phyloP scores from a whole-genome alignment of 208 protist species.

The Leishmania tarentolae region DNA sequence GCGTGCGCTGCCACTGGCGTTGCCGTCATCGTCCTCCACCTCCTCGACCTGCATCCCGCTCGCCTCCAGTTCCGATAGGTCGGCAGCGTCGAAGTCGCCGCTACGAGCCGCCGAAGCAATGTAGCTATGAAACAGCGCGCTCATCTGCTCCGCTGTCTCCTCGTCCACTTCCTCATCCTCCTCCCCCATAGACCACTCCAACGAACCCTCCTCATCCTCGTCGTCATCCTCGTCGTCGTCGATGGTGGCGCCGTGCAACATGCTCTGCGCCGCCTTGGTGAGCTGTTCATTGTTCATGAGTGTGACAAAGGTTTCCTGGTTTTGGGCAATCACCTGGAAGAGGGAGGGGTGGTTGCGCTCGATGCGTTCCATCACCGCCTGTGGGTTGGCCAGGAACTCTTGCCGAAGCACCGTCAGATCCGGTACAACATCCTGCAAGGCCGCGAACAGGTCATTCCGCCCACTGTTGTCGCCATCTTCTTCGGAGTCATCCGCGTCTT shows the following conservation, averaged over 20 bases:
- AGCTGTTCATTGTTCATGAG: slow-evolving; percentile 81
- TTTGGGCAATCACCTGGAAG: slow-evolving; percentile 76
- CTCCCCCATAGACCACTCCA: slow-evolving; percentile 33
- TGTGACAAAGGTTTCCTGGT: slow-evolving; percentile 77
- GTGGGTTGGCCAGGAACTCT: slow-evolving; percentile 73
- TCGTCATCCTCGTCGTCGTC: slow-evolving; percentile 21
- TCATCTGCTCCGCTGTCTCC: slow-evolving; percentile 33
- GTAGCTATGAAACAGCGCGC: slow-evolving; percentile 22
- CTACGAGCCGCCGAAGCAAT: background rate
- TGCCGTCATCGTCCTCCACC: slow-evolving; percentile 1
- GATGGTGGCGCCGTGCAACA: slow-evolving; percentile 28
- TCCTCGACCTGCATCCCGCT: slow-evolving; percentile 37
- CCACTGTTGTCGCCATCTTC: slow-evolving; percentile 31
- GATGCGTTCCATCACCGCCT: slow-evolving; percentile 74
- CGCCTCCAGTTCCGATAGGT: slow-evolving; percentile 28
- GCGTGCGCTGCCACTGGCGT: slow-evolving; percentile 3
- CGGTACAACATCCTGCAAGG: slow-evolving; percentile 57
- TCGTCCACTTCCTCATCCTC: slow-evolving; percentile 32
- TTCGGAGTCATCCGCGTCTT: slow-evolving; percentile 17
- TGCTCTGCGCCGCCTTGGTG: slow-evolving; percentile 41
- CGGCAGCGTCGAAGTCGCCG: slow-evolving; percentile 23
- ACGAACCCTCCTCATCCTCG: slow-evolving; percentile 21
- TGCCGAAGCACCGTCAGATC: slow-evolving; percentile 82
- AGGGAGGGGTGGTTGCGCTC: slow-evolving; percentile 68
- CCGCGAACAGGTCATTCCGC: slow-evolving; percentile 50